Evolutionary conservation across 306 rosid species (phyloP), one percentile per base, ranked within the genome.

Genomic region (Cicer judaicum): DNA sequence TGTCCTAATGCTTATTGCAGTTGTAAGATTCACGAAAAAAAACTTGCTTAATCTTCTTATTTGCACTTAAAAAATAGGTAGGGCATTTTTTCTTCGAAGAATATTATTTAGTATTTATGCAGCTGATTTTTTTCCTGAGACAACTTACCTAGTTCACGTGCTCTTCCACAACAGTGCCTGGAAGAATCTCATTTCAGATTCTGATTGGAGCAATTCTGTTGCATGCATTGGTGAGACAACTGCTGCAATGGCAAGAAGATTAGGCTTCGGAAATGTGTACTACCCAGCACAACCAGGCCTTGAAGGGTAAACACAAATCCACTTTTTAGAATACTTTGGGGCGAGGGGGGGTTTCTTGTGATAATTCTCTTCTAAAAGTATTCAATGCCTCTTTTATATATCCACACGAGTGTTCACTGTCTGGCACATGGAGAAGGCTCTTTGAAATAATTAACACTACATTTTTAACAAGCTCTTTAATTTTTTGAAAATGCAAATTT

Each of bases 191-290:
- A 66, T 89, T 66, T 77, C 88, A 7, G 88, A 81, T 49, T 81
- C 81, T 2, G 85, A 85, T 59, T 79, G 99, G 96, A 85, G 70
- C 75, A 87, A 88, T 46, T 86, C 87, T 19, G 82, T 95, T 80
- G 99, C 97, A 46, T 95, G 99, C 87, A 92, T 95, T 73, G 99
- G 99, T 12, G 98, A 92, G 88, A 95, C 98, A 74, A 95, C 99
- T 62, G 99, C 97, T 46, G 81, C 85, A 38, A 89, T 84, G 73
- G 93, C 97, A 50, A 75, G 85, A 80, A 86, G 85, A 64, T 80
- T 90, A 77, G 99, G 98, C 74, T 84, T 95, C 84, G 72, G 60
- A 84, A 86, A 95, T 80, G 93, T 95, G 52, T 89, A 87, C 86
- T 79, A 81, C 80, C 96, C 99, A 41, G 40, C 79, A 49, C 86